Evolutionary conservation across 805 yeast genomes (phyloP).

Genomic region (Saturnispora saitoi): DNA sequence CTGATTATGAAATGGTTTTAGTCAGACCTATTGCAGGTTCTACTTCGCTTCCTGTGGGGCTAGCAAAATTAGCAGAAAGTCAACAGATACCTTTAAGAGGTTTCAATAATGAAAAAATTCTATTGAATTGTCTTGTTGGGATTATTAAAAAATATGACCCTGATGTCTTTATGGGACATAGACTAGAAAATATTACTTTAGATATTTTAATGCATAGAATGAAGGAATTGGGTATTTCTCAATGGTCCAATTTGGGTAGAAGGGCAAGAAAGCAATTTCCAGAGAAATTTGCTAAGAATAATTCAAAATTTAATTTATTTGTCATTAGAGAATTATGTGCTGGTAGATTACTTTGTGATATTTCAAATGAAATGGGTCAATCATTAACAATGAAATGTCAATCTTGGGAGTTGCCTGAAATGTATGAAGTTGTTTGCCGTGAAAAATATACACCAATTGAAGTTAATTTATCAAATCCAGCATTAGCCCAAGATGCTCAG

Average conservation of each 20-base stretch:
- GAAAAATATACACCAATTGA: slow-evolving; percentile 56
- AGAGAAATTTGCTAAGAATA: slow-evolving; percentile 50
- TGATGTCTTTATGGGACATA: slow-evolving; percentile 84
- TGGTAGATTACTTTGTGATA: slow-evolving; percentile 86
- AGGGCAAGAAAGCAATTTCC: slow-evolving; percentile 74
- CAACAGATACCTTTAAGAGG: slow-evolving; percentile 43
- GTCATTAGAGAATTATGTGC: slow-evolving; percentile 62
- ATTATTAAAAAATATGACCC: slow-evolving; percentile 72
- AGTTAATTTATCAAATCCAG: slow-evolving; percentile 60
- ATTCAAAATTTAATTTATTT: slow-evolving; percentile 37
- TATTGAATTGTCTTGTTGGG: slow-evolving; percentile 69
- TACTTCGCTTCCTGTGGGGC: slow-evolving; percentile 64
- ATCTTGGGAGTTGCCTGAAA: slow-evolving; percentile 88
- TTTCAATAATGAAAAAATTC: slow-evolving; percentile 64
- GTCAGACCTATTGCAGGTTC: slow-evolving; percentile 69
- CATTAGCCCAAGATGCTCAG: slow-evolving; percentile 56
- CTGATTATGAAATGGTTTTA: slow-evolving; percentile 57
- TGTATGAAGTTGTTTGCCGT: slow-evolving; percentile 74
- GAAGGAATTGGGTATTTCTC: slow-evolving; percentile 60
- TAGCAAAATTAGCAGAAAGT: slow-evolving; percentile 51
- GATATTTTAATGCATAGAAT: slow-evolving; percentile 78
- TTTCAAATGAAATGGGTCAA: slow-evolving; percentile 91
- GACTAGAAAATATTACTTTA: slow-evolving; percentile 67
- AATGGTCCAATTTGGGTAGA: slow-evolving; percentile 82
- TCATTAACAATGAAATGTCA: slow-evolving; percentile 87